Percentiles rank a stretch among this genome's conserved stretches.
These are phyloP conservation scores for Alisma plantagoaquatica DNA, from an alignment of 106 monocot genomes.

Conservation along the genomic window DNA sequence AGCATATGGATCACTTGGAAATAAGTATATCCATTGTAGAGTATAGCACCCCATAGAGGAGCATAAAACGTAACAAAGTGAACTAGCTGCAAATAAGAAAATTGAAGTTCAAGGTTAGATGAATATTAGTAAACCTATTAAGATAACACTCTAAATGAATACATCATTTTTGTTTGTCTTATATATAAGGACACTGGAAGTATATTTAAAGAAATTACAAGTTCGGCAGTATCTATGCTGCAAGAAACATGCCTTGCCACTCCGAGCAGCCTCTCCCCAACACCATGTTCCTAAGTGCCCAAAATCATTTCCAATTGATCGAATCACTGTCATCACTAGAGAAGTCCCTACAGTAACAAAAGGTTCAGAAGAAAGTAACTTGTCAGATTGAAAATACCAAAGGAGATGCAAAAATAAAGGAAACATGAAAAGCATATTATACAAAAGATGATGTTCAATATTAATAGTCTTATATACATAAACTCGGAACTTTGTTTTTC, in stretches of 20 bases:
- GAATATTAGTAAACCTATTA: background rate
- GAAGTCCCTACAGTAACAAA: constrained; percentile 87
- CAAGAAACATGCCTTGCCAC: constrained; percentile 61
- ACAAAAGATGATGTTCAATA: no score
- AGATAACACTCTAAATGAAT: background rate
- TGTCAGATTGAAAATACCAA: background rate
- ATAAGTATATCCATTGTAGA: constrained; percentile 95
- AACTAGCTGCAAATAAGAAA: constrained; percentile 43
- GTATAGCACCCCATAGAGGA: constrained; percentile 95
- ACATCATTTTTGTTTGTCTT: background rate
- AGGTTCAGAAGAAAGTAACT: no score
- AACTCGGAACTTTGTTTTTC: no score
- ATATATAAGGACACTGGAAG: no score
- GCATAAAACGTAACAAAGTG: constrained; percentile 93
- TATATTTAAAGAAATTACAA: no score
- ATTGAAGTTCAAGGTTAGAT: background rate
- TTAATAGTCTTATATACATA: no score
- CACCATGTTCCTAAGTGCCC: constrained; percentile 77
- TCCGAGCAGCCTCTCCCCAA: constrained; percentile 60
- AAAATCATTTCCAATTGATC: constrained; percentile 83
- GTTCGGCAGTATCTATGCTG: no score
- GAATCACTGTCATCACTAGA: constrained; percentile 66
- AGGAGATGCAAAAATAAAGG: no score
- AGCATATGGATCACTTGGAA: constrained; percentile 94
- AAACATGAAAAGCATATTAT: no score